Percentiles rank a stretch among this genome's conserved stretches.
Evolutionary conservation across 352 stramenopile species (phyloP).

Genomic region (Hyaloperonospora arabidopsidis): DNA sequence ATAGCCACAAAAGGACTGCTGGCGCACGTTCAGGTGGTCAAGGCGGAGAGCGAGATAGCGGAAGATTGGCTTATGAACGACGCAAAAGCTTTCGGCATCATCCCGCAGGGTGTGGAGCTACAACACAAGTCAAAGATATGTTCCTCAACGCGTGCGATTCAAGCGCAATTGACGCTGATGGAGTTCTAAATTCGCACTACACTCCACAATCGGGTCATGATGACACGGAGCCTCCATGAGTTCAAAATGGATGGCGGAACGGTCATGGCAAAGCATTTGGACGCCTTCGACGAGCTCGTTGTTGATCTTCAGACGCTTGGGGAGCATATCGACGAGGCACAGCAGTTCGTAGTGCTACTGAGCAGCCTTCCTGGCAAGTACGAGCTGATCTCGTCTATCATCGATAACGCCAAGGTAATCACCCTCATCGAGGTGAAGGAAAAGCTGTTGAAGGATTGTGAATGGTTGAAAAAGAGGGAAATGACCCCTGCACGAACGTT

Average conservation of each 20-base stretch:
- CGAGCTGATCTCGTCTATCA: constrained; percentile 9
- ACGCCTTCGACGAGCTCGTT: constrained; percentile 24
- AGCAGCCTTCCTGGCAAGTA: constrained; percentile 25
- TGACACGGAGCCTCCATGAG: not conserved
- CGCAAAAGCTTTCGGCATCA: not conserved
- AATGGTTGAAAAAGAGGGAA: constrained; percentile 14
- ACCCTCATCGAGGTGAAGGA: constrained; percentile 20
- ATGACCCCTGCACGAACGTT: not conserved
- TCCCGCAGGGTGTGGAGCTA: not conserved
- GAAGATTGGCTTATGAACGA: not conserved
- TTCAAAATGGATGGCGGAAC: constrained; percentile 5
- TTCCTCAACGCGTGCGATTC: not conserved
- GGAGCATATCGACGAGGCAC: constrained; percentile 17
- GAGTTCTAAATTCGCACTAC: not conserved
- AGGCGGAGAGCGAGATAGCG: not conserved
- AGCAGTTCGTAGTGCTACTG: constrained; percentile 22
- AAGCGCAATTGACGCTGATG: not conserved
- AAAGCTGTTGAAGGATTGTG: constrained; percentile 20
- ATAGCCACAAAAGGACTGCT: not conserved
- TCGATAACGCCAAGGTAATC: constrained; percentile 13
- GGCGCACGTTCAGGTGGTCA: not conserved
- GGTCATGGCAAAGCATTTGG: constrained; percentile 6
- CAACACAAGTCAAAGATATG: not conserved
- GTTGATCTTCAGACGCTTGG: constrained; percentile 19
- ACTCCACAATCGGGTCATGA: not conserved